Base-by-base conservation (phyloP, 192 early-diverging fungal species). In the Lobosporangium transversale region DNA sequence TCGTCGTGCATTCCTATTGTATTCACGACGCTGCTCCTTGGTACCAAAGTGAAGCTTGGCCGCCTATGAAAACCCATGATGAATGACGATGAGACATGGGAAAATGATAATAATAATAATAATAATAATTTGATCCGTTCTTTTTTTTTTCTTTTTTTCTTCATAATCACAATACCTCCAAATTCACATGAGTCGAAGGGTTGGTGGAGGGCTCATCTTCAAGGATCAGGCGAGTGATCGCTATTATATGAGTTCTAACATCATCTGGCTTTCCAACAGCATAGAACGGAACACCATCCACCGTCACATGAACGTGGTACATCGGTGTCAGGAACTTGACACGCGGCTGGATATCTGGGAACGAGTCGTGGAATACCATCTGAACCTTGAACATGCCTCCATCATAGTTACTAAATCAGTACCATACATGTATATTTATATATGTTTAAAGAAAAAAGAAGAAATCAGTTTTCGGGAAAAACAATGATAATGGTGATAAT, bases 261-360 rank as follows among this genome's bases (percentile, higher is more conserved):
- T 90, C 83, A 21, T 90, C 88, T 2, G 69, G 65, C n/a, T 84
- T 83, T 21, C 83, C 85, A 1, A 78, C 79, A 67, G 68, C 66
- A 44, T 86, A 86, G 64, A 83, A 90, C 8, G 86, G 87, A 23
- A 88, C 54, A 11, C 89, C 89, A 53, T 87, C 84, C 42, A 47
- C 37, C 3, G 84, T 86, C n/a, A 90, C 79, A 59, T 86, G 80
- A 31, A 86, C 83, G 53, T 90, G 89, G 50, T 86, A 90, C 52
- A 90, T 70, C n/a, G 88, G 84, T 9, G 81, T 80, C 12, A 48
- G 1, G 69, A 90, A 90, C 51, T 82, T 81, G 53, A 84, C 78
- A 11, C 89, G 57, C 0, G 89, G 87, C 24, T 68, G 58, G 23
- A 87, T 78, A 4, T 83, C 84, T 1, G 89, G 87, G 58, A 87